Evolutionary conservation across 176 grass and related monocot species (phyloP).

Genomic region (Oryza coarctata): DNA sequence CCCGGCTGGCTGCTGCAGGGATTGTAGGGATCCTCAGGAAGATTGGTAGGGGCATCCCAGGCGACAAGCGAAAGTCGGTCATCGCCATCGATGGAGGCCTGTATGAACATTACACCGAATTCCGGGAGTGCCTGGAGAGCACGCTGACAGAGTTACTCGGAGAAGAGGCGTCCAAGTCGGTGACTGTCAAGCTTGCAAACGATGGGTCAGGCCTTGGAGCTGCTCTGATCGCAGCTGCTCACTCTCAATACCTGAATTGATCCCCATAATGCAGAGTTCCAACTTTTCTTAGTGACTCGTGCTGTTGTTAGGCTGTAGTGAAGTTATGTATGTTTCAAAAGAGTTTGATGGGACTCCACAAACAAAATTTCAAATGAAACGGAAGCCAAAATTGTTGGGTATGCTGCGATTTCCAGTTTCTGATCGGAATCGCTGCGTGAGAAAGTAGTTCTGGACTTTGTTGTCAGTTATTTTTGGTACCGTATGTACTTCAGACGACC

Average conservation of each 20-base stretch:
- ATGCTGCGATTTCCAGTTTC: neutral
- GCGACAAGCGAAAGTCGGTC: conserved; percentile 48
- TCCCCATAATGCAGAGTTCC: neutral
- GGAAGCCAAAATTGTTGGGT: neutral
- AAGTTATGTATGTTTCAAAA: neutral
- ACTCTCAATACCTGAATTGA: conserved; percentile 41
- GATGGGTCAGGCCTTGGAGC: conserved; percentile 90
- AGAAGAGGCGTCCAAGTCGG: conserved; percentile 44
- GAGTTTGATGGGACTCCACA: neutral
- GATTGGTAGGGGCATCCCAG: conserved; percentile 45
- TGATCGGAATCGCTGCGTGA: neutral
- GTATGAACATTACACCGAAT: conserved; percentile 55
- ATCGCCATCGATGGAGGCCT: conserved; percentile 77
- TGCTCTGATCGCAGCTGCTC: conserved; percentile 72
- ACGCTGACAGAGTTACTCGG: conserved; percentile 70
- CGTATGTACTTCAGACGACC: no score
- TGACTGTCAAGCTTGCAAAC: conserved; percentile 53
- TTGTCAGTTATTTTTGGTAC: no score
- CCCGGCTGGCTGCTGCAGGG: conserved; percentile 71
- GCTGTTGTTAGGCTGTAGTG: neutral
- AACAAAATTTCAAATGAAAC: neutral
- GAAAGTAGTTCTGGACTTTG: no score
- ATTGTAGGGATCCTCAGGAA: conserved; percentile 83
- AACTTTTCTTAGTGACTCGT: neutral
- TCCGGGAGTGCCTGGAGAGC: conserved; percentile 67